Evolutionary conservation across 2,329 filamentous ascomycete species (phyloP), one percentile per base, ranked within the genome.

Genomic region (Fusarium penzigii): DNA sequence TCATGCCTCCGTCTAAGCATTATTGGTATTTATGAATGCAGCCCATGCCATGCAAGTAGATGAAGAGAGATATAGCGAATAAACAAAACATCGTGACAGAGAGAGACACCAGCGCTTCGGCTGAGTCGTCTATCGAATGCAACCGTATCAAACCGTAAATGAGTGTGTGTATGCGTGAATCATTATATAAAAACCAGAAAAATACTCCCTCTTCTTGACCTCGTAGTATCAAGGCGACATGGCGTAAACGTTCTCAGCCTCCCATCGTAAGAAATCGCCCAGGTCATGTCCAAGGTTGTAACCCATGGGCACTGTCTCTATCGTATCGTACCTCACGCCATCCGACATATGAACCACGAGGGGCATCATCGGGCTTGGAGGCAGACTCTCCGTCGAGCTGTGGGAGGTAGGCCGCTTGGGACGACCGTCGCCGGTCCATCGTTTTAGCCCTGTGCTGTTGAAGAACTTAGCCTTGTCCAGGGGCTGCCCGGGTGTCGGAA

Each of bases 251-350:
- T 82, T 72, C 58, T 82, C 76, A 5, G 78, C 70, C 65, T 83
- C 81, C 81, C 82, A 85, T 49, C 70, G 74, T 44, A 86, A 62
- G 58, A 83, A 85, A 54, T 85, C 82, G 2, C 79, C 79, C 39
- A 85, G 63, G 62, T 85, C 83, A 55, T 84, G 79, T 11, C 77
- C 76, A 3, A 86, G 71, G 56, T 86, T 86, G 62, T 79, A 85
- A 0, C 81, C 81, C 82, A 86, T 85, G 1, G 81, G 79, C 48
- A 81, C 75, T 25, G 65, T 55, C 36, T 63, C 61, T 29, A 56
- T 52, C 29, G 57, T 61, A 49, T 58, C 61, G 40, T 68, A 36
- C 32, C 13, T 57, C 64, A 59, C 63, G 40, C 70, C 73, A 40
- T 72, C 70, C 20, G 71, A 72, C 36, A 68, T 70, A 25, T 69